phyloP scores from a whole-genome alignment of 1,284 basidiomycete species.

The Neonothopanus nambi region DNA sequence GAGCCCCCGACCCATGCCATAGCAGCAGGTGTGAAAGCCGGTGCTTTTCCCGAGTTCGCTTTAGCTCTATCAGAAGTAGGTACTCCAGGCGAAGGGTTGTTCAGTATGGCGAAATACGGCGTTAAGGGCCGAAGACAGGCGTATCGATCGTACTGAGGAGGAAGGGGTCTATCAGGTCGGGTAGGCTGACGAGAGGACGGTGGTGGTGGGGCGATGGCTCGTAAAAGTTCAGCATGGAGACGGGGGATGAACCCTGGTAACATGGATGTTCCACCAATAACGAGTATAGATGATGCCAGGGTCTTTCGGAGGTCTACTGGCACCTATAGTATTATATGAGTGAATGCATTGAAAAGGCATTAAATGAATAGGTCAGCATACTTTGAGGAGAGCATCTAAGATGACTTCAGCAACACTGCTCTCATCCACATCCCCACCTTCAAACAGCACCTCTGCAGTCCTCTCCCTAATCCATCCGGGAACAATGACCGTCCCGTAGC shows the following conservation, averaged over 20 bases:
- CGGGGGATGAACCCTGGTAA: slow-evolving; percentile 91
- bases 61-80: slow-evolving; percentile 43
- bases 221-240: slow-evolving; percentile 73
- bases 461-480: slow-evolving; percentile 96
- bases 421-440: slow-evolving; percentile 86
- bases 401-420: slow-evolving; percentile 80
- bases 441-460: slow-evolving; percentile 88
- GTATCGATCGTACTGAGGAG: slow-evolving; percentile 70
- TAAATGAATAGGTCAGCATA: slow-evolving; percentile 33
- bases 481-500: slow-evolving; percentile 66
- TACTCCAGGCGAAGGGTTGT: slow-evolving; percentile 66
- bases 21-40: slow-evolving; percentile 78
- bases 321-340: slow-evolving; percentile 48
- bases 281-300: slow-evolving; percentile 79
- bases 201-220: slow-evolving; percentile 52
- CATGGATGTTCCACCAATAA: slow-evolving; percentile 89
- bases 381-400: slow-evolving; percentile 77
- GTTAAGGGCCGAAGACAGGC: slow-evolving; percentile 67
- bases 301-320: slow-evolving; percentile 87
- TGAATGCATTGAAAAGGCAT: neutral
- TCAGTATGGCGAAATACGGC: slow-evolving; percentile 76
- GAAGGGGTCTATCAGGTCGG: slow-evolving; percentile 40
- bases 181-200: slow-evolving; percentile 33
- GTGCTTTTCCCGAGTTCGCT: slow-evolving; percentile 76
- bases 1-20: slow-evolving; percentile 94